These are phyloP conservation scores for Pythium phragmiticola DNA, from an alignment of 352 stramenopile species.

Conservation along the genomic window DNA sequence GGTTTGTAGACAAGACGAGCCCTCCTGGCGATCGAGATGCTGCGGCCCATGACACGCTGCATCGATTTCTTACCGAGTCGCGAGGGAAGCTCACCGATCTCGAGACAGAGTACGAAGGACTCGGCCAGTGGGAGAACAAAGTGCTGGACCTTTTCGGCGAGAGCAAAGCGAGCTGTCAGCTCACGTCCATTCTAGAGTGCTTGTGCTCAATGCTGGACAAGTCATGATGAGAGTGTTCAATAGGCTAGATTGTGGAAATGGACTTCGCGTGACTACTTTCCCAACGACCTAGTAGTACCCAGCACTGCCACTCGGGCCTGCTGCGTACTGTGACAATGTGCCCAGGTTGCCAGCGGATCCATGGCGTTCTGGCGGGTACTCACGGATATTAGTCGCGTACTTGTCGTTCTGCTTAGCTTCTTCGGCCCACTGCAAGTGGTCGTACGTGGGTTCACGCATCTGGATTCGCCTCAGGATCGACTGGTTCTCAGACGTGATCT, in stretches of 20 bases:
- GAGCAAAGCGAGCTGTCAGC: slow-evolving; percentile 62
- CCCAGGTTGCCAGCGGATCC: slow-evolving; percentile 47
- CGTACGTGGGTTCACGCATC: slow-evolving; percentile 87
- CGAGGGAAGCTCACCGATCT: slow-evolving; percentile 38
- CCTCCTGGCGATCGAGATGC: slow-evolving; percentile 34
- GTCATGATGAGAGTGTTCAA: slow-evolving; percentile 3
- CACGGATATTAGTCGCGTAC: slow-evolving; percentile 88
- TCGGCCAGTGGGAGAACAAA: slow-evolving; percentile 64
- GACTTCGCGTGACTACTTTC: neutral
- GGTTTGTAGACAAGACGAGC: slow-evolving; percentile 43
- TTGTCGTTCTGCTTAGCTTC: slow-evolving; percentile 83
- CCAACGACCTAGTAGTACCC: slow-evolving; percentile 23
- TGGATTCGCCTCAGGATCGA: slow-evolving; percentile 89
- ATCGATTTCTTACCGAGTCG: slow-evolving; percentile 50
- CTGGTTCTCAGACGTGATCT: slow-evolving; percentile 86
- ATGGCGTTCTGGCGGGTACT: slow-evolving; percentile 60
- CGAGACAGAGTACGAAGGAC: slow-evolving; percentile 60
- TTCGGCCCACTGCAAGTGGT: slow-evolving; percentile 89
- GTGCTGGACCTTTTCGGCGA: slow-evolving; percentile 63
- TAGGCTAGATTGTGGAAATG: slow-evolving; percentile 11
- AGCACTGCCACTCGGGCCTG: slow-evolving; percentile 31
- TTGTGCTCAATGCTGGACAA: slow-evolving; percentile 32
- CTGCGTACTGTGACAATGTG: slow-evolving; percentile 60
- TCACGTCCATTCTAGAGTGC: slow-evolving; percentile 48
- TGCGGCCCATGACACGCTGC: slow-evolving; percentile 43